phyloP scores from a whole-genome alignment of 176 grass and related monocot species.

The Musa troglodytarum region DNA sequence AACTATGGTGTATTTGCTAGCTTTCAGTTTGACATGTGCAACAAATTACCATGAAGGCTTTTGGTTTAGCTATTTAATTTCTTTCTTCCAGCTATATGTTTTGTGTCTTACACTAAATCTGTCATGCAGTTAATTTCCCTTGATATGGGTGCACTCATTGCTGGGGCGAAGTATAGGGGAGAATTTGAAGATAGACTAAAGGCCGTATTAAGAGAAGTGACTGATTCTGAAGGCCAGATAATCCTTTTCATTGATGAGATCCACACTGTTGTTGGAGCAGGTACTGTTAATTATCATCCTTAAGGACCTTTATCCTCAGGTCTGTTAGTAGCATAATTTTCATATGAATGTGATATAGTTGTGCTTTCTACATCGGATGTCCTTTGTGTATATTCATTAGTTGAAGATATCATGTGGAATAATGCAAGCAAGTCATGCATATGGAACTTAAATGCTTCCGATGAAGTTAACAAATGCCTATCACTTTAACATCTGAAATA shows the following conservation, averaged over 20 bases:
- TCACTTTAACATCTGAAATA: too few species aligned
- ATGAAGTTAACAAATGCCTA: too few species aligned
- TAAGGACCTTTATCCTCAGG: not conserved
- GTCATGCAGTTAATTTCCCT: constrained; percentile 67
- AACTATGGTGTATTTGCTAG: not conserved
- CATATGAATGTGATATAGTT: not conserved
- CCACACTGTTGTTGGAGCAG: constrained; percentile 98
- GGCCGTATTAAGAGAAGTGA: constrained; percentile 90
- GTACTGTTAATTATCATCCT: constrained; percentile 24
- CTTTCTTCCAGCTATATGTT: not conserved
- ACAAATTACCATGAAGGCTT: not conserved
- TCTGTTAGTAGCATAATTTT: not conserved
- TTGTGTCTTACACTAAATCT: not conserved
- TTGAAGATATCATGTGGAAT: too few species aligned
- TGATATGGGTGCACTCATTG: constrained; percentile 95
- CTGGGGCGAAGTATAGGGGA: constrained; percentile 86
- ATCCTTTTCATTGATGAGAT: constrained; percentile 97
- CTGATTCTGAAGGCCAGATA: constrained; percentile 85
- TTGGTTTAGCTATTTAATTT: not conserved
- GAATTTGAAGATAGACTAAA: constrained; percentile 99
- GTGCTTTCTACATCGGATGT: not conserved
- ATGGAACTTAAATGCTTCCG: too few species aligned
- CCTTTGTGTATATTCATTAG: too few species aligned
- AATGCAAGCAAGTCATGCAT: too few species aligned
- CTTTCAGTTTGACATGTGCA: not conserved